Base-by-base conservation (phyloP, 139 green algal genomes). In the Pseudopediastrum boryanum region DNA sequence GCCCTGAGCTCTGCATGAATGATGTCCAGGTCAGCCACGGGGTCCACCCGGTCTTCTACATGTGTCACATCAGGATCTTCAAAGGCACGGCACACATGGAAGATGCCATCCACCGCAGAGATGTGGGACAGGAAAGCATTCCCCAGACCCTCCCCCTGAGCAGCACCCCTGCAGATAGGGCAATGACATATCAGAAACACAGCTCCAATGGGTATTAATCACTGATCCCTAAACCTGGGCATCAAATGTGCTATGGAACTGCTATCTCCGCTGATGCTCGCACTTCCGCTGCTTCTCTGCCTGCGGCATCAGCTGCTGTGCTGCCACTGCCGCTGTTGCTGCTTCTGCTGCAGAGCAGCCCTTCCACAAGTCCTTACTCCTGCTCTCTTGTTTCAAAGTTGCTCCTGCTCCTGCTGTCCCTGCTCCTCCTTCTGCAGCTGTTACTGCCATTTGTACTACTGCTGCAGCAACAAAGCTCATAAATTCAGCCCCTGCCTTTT, bases 41-140 rank as follows among this genome's bases (percentile, higher is more conserved):
- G 97, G 82, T 99, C 94, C 21, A 99, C 86, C 3, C 94, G 84
- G 82, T 99, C 97, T 83, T 98, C 94, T 35, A 98, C 87, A 58
- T 93, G 89, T 41, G 87, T 91, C 4, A 93, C 91, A 73, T 96
- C 92, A 31, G 84, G 56, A 76, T 97, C 90, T 42, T 99, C 97
- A 89, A 99, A 99, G 1, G 88, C 92, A 71, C 96, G 89, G 76
- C 88, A 95, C 50, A 99, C 96, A 78, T 99, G 97, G 86, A 98
- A 98, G 83, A 99, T 99, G 82, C 97, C 97, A 78, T 99, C 97
- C 39, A 99, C 94, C 2, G 91, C 92, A 2, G 80, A 56, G 61
- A 99, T 99, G 89, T 99, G 92, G 0, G 92, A 96, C 56, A 99
- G 83, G 87, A 99, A 99, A 21, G 94, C 93, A 81, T 99, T 99